Conservation (phyloP, 2,329 filamentous ascomycete genomes). For the Calonectria henricotiae region DNA sequence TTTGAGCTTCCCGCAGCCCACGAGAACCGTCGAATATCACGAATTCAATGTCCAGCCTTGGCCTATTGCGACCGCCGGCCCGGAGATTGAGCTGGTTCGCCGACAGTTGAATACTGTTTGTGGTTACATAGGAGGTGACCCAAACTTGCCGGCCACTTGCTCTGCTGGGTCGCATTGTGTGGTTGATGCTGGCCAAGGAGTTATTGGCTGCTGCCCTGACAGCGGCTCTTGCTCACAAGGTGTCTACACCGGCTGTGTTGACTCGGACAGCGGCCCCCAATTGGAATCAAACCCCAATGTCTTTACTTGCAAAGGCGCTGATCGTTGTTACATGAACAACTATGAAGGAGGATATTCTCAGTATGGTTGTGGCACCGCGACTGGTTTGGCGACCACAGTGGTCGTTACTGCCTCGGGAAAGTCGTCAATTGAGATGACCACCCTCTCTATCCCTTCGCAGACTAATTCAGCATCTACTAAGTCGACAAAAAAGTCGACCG, state of each 20-base stretch:
- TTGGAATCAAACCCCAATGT: slow-evolving; percentile 71
- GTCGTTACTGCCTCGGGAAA: slow-evolving; percentile 64
- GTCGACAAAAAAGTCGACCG: slow-evolving; percentile 50
- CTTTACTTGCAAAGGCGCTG: slow-evolving; percentile 68
- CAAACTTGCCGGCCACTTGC: slow-evolving; percentile 71
- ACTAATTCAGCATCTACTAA: slow-evolving; percentile 61
- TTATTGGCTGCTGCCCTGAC: slow-evolving; percentile 73
- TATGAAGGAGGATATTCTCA: slow-evolving; percentile 72
- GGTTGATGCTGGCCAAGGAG: slow-evolving; percentile 65
- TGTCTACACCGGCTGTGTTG: slow-evolving; percentile 73
- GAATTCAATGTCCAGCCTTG: slow-evolving; percentile 62
- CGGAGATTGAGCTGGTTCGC: slow-evolving; percentile 56
- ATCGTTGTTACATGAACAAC: slow-evolving; percentile 71
- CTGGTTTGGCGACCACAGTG: slow-evolving; percentile 67
- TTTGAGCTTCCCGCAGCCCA: slow-evolving; percentile 62
- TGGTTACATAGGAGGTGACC: slow-evolving; percentile 71
- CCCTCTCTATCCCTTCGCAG: slow-evolving; percentile 61
- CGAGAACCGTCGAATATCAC: slow-evolving; percentile 57
- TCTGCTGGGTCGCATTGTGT: slow-evolving; percentile 73
- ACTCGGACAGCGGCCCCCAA: slow-evolving; percentile 66
- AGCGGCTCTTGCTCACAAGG: slow-evolving; percentile 67
- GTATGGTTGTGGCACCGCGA: slow-evolving; percentile 70
- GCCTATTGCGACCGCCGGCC: slow-evolving; percentile 61
- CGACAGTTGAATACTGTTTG: slow-evolving; percentile 71
- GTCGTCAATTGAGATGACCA: slow-evolving; percentile 56